phyloP scores from a whole-genome alignment of 352 stramenopile genomes.

The Saprolegnia parasitica region DNA sequence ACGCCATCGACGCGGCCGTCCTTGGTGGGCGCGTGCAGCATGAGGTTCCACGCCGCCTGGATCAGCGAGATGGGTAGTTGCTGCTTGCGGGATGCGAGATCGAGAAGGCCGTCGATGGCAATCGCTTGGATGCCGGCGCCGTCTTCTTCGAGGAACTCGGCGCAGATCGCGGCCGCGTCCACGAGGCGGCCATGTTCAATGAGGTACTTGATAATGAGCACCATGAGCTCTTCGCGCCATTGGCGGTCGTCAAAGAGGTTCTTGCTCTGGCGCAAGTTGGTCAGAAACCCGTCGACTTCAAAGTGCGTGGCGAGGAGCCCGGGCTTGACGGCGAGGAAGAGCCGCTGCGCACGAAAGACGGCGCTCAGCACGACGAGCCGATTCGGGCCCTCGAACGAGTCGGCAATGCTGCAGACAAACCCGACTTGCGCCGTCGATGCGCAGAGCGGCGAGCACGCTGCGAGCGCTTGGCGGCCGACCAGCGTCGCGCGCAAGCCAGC shows the following conservation, averaged over 20 bases:
- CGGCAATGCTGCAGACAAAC: not conserved
- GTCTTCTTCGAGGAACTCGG: constrained; percentile 16
- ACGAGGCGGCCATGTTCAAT: not conserved
- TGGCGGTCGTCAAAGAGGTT: constrained; percentile 24
- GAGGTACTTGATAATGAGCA: constrained; percentile 2
- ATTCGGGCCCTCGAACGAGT: not conserved
- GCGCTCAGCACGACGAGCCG: constrained; percentile 8
- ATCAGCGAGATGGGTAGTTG: not conserved
- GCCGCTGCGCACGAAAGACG: not conserved
- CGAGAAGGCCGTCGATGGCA: constrained; percentile 22
- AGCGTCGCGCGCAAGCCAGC: constrained; percentile 13
- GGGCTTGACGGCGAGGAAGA: constrained; percentile 13
- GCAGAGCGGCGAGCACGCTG: constrained; percentile 8
- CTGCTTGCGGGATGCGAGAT: not conserved
- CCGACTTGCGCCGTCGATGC: constrained; percentile 2
- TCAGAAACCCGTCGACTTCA: not conserved
- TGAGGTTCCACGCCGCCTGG: not conserved
- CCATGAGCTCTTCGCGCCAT: constrained; percentile 15
- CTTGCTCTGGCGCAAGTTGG: constrained; percentile 6
- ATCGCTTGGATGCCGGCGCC: not conserved
- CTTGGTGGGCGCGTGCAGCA: not conserved
- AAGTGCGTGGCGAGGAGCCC: constrained; percentile 1
- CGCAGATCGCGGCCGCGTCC: constrained; percentile 1
- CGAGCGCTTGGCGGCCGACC: constrained; percentile 10
- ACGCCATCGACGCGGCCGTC: not conserved